Base-by-base conservation (phyloP, 1,284 basidiomycete species). In the Kwoniella shivajii region DNA sequence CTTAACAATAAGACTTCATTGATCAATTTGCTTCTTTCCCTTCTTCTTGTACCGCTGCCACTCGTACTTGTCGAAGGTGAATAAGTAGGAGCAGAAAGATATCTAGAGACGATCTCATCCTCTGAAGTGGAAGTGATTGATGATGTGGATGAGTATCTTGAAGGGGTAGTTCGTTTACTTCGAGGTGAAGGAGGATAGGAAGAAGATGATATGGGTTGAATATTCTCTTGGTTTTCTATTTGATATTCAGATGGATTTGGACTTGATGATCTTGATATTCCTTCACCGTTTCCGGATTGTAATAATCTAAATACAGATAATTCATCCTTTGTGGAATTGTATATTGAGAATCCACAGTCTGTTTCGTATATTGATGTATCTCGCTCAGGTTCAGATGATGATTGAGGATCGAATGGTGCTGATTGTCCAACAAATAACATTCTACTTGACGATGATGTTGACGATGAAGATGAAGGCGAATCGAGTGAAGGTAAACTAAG, bases 221-320 rank as follows among this genome's bases (percentile, higher is more conserved):
- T 65, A 52, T 70, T 70, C 48, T 70, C 68, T 59, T 67, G 68
- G 50, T 70, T 56, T 11, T 68, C 64, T 13, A 54, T 26, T 14
- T 33, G 44, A 30, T 42, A 36, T 44, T 20, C 24, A 44, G 14
- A 20, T 36, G 38, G 39, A 31, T 45, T 33, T 27, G 53, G 53
- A 39, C 61, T 54, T 13, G 48, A 41, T 7, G 60, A 61, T 16
- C 30, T 1, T 22, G 27, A 33, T 36, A 30, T 3, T n/a, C 13
- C 29, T 5, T 26, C 26, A 24, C 20, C 10, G 37, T 11, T 38
- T 6, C 10, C 10, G 9, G 27, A 13, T 43, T 27, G 41, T 26
- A 47, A 13, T 22, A 47, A 34, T 6, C 7, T 33, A 22, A 18
- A 34, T 6, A 33, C 45, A 22, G 22, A 16, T 11, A 18, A 18